Percentiles rank a stretch among this genome's conserved stretches.
Conservation (phyloP, 257 asterid species). For the Nicotiana noctiflora region DNA sequence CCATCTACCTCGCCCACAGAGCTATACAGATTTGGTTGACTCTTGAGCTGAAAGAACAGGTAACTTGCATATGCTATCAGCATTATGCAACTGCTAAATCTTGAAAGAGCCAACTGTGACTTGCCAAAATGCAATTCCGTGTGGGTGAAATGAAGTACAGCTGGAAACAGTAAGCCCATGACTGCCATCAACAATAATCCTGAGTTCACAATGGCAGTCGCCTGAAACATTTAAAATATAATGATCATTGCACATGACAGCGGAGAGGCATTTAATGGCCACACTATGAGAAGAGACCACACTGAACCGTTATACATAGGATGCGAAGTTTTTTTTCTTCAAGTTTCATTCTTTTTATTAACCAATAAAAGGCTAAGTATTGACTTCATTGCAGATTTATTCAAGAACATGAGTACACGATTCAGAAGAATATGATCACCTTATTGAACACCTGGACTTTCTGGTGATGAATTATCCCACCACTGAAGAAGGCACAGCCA, state of each 20-base stretch:
- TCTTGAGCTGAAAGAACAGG: conserved; percentile 89
- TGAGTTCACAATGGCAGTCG: conserved; percentile 77
- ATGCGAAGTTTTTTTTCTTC: neutral
- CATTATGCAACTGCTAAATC: conserved; percentile 95
- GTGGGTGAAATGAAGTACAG: conserved; percentile 87
- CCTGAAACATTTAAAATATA: conserved; percentile 44
- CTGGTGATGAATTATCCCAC: conserved; percentile 68
- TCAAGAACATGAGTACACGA: neutral
- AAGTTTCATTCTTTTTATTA: neutral
- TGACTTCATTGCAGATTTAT: conserved; percentile 6
- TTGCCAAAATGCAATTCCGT: conserved; percentile 78
- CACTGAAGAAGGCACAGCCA: conserved; percentile 94
- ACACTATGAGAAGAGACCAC: neutral
- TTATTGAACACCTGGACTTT: conserved; percentile 77
- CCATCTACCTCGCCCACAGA: conserved; percentile 51
- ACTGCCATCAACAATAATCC: conserved; percentile 97
- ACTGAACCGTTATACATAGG: neutral
- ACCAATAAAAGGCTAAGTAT: conserved; percentile 10
- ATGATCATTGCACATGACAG: conserved; percentile 20
- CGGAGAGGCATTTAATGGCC: neutral
- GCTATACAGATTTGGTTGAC: conserved; percentile 48
- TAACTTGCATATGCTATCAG: conserved; percentile 89
- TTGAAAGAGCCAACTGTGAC: conserved; percentile 87
- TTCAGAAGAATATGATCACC: conserved; percentile 32
- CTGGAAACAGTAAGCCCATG: conserved; percentile 90